These are phyloP conservation scores for Ascoidea rubescens DNA, from an alignment of 805 yeast species.

Conservation along the genomic window DNA sequence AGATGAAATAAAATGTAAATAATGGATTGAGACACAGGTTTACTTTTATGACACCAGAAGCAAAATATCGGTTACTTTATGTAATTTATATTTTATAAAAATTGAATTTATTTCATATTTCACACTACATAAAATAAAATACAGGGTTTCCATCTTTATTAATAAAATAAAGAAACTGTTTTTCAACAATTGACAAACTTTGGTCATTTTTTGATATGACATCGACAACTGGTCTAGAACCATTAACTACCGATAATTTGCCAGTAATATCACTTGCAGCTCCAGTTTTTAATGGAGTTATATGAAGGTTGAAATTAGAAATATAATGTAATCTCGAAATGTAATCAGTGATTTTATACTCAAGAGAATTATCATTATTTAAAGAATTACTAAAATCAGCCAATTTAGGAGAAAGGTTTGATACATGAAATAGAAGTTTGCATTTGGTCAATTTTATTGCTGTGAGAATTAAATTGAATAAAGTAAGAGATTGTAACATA, in stretches of 20 bases:
- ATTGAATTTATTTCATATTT: too few relatives aligned
- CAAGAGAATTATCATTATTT: not conserved
- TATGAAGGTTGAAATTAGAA: not conserved
- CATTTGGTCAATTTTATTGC: not conserved
- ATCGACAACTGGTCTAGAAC: not conserved
- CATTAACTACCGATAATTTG: conserved; percentile 4
- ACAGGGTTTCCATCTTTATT: not conserved
- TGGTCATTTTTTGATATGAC: not conserved
- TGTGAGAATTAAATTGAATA: conserved; percentile 2
- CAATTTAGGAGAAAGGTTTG: not conserved
- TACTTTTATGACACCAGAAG: too few relatives aligned
- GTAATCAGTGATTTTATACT: not conserved
- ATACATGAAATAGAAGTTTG: too few relatives aligned
- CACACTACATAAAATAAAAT: not conserved
- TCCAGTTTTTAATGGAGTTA: conserved; percentile 8
- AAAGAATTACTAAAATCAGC: too few relatives aligned
- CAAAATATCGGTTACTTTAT: too few relatives aligned
- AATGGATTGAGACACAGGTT: too few relatives aligned
- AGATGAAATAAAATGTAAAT: too few relatives aligned
- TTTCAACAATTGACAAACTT: not conserved
- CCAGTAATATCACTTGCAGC: conserved; percentile 10
- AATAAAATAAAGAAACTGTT: not conserved
- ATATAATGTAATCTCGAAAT: not conserved
- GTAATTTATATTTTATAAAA: too few relatives aligned
- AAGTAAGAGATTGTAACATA: not conserved